Evolutionary conservation across 768 basidiomycete genomes (phyloP).

Genomic region (Austroboletus eburneus): DNA sequence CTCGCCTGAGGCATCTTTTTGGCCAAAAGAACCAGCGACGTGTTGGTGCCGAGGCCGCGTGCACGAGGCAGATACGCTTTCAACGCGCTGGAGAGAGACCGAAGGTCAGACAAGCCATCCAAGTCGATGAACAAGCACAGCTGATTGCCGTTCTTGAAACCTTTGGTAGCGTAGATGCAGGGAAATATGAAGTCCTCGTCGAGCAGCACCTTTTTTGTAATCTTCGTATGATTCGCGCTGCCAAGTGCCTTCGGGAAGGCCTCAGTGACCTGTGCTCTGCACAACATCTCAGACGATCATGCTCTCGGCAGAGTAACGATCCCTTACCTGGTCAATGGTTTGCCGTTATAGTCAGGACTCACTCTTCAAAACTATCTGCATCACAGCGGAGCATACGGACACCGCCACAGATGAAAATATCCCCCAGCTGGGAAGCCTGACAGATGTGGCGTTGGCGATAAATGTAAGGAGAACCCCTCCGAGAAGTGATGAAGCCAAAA

Average conservation of each 20-base stretch:
- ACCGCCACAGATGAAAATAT: background rate
- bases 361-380: background rate
- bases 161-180: constrained; percentile 21
- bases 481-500: constrained; percentile 9
- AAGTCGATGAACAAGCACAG: constrained; percentile 21
- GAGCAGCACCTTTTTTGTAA: constrained; percentile 17
- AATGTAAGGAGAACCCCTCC: constrained; percentile 16
- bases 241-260: constrained; percentile 15
- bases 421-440: constrained; percentile 5
- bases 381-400: constrained; percentile 4
- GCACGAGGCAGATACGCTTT: constrained; percentile 14
- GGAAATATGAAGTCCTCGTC: constrained; percentile 20
- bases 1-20: constrained; percentile 8
- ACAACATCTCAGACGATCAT: background rate
- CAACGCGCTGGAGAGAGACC: constrained; percentile 14
- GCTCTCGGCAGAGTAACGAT: no score
- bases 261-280: constrained; percentile 13
- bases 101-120: constrained; percentile 19
- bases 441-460: constrained; percentile 9
- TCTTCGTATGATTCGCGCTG: constrained; percentile 17
- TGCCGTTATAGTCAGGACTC: constrained; percentile 5
- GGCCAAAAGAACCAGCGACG: constrained; percentile 17
- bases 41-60: constrained; percentile 17
- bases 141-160: constrained; percentile 20
- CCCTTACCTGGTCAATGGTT: constrained; percentile 15